A percentile compares a stretch with the other conserved stretches of the same genome.
These are phyloP conservation scores for Fusarium pseudonygamai DNA, from an alignment of 2,329 filamentous ascomycete genomes.

Conservation along the genomic window DNA sequence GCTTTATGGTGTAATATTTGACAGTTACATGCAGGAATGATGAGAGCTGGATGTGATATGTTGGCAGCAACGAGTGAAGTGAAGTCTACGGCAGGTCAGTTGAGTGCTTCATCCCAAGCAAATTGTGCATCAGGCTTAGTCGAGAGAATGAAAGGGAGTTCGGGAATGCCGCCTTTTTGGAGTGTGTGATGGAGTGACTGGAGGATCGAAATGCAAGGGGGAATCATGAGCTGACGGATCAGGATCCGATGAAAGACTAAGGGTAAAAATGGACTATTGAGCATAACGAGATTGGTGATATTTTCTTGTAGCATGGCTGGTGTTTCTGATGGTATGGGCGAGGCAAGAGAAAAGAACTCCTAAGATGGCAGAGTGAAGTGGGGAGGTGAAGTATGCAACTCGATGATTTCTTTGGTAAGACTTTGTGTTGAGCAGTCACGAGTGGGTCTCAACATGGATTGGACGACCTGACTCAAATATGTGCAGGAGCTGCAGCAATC, in stretches of 20 bases:
- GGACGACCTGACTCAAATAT: not conserved
- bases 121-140: not conserved
- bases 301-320: not conserved
- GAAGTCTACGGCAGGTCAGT: not conserved
- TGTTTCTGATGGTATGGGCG: not conserved
- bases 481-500: not conserved
- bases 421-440: not conserved
- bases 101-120: not conserved
- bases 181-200: not conserved
- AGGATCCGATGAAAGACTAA: not conserved
- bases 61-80: not conserved
- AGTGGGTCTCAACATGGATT: not conserved
- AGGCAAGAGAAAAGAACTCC: not conserved
- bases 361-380: not conserved
- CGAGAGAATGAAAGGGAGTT: not conserved
- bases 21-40: no score
- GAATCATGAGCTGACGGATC: no score
- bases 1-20: not conserved
- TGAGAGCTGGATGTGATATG: not conserved
- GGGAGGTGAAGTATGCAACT: not conserved
- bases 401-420: not conserved
- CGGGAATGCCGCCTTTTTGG: no score
- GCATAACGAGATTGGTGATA: rapidly evolving
- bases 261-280: not conserved
- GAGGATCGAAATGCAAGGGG: not conserved